A percentile compares a stretch with the other conserved stretches of the same genome.
phyloP scores from a whole-genome alignment of 2,329 filamentous ascomycete species.

The Dactylella cylindrospora region DNA sequence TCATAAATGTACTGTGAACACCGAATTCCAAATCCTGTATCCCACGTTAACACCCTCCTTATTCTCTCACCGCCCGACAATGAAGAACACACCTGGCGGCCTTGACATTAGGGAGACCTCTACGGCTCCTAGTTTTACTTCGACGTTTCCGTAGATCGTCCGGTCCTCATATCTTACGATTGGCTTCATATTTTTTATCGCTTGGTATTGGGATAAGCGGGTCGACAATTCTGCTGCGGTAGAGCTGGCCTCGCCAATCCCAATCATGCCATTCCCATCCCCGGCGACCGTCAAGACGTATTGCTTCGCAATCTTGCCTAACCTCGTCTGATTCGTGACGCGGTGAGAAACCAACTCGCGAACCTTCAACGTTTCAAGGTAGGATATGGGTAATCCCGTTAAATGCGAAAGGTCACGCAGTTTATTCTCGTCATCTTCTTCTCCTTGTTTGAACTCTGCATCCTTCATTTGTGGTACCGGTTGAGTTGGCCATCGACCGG shows the following conservation, averaged over 20 bases:
- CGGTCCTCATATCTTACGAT: slow-evolving; percentile 85
- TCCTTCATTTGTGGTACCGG: slow-evolving; percentile 46
- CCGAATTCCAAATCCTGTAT: slow-evolving; percentile 84
- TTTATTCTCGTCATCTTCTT: slow-evolving; percentile 53
- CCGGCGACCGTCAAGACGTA: slow-evolving; percentile 81
- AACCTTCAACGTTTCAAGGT: slow-evolving; percentile 60
- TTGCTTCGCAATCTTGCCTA: slow-evolving; percentile 81
- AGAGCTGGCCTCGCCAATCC: slow-evolving; percentile 87
- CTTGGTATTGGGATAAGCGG: slow-evolving; percentile 73
- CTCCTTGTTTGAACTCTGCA: slow-evolving; percentile 50
- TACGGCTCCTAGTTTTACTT: slow-evolving; percentile 82
- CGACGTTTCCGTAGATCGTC: slow-evolving; percentile 84
- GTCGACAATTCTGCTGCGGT: slow-evolving; percentile 68
- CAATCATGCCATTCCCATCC: slow-evolving; percentile 80
- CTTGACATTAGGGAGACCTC: slow-evolving; percentile 78
- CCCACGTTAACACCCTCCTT: neutral
- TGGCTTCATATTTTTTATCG: slow-evolving; percentile 91
- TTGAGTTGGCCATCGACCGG: slow-evolving; percentile 45
- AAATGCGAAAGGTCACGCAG: slow-evolving; percentile 54
- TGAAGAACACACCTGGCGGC: slow-evolving; percentile 71
- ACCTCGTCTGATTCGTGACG: slow-evolving; percentile 90
- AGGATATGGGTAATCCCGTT: slow-evolving; percentile 58
- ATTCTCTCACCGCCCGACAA: neutral
- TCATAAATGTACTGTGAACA: slow-evolving; percentile 91
- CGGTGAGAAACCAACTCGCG: slow-evolving; percentile 73